A percentile compares a stretch with the other conserved stretches of the same genome.
Conservation (phyloP, 2,329 filamentous ascomycete genomes). For the Nemania abortiva region DNA sequence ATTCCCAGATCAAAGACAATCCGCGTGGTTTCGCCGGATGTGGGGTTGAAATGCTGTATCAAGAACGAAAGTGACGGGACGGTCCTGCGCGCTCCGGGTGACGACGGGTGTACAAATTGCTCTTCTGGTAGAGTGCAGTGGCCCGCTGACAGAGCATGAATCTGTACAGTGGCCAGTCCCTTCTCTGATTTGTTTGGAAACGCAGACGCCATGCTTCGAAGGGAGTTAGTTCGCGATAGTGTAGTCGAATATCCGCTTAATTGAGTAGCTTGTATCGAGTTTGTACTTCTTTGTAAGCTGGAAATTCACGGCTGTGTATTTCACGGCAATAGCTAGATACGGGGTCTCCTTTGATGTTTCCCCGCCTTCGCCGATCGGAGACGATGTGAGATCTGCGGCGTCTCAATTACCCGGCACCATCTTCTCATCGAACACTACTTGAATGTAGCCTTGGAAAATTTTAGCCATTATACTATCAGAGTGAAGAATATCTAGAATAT, state of each 20-base stretch:
- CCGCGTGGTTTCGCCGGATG: constrained; percentile 2
- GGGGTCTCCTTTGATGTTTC: not conserved
- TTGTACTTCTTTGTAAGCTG: not conserved
- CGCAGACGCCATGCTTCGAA: not conserved
- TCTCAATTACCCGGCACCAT: not conserved
- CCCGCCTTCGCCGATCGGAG: not conserved
- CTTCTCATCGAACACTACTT: not conserved
- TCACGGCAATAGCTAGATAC: not conserved
- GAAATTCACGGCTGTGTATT: not conserved
- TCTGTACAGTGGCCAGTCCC: constrained; percentile 12
- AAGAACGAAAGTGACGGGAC: constrained; percentile 33
- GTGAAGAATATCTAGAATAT: not conserved
- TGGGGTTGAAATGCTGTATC: constrained; percentile 12
- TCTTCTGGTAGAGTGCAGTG: constrained; percentile 32
- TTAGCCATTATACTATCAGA: not conserved
- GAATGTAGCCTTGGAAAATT: not conserved
- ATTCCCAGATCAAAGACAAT: constrained; percentile 32
- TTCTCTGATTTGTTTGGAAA: not conserved
- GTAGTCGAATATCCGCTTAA: not conserved
- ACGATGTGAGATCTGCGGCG: not conserved
- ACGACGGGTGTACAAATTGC: constrained; percentile 29
- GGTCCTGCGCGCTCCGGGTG: constrained; percentile 19
- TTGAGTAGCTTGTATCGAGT: too few relatives aligned
- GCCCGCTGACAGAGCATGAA: constrained; percentile 30
- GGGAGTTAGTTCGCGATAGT: not conserved